Base-by-base conservation (phyloP, 2,329 filamentous ascomycete genomes). In the Kalaharituber pfeilii region DNA sequence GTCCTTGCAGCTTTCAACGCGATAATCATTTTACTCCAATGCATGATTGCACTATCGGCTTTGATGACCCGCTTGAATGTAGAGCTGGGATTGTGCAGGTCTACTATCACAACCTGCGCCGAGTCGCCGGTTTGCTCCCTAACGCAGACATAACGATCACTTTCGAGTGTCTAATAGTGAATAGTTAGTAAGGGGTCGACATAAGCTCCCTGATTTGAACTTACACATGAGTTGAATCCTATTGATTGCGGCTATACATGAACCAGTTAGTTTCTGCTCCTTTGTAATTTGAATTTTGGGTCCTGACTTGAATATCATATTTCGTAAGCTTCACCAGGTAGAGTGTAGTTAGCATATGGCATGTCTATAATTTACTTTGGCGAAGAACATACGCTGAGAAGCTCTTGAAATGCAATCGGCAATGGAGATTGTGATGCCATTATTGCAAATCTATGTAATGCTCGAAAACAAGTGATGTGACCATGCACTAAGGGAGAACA, bases 41-140 rank as follows among this genome's bases (percentile, higher is more conserved):
- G 91, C 91, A 98, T 96, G 69, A 98, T 94, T 65, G 93, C 91
- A 79, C 88, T 96, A 73, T 98, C 91, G 66, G 91, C 91, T 75
- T 94, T 96, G 75, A 98, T 98, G 50, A 89, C 86, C 68, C 89
- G 80, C 66, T 85, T 83, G 64, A 86, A 91, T 69, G 95, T 81
- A 74, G 91, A 89, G 79, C 94, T 95, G 73, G 81, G 81, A 72
- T 95, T 93, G 72, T 96, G 95, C 67, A 98, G 82, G 71, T 98
- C 86, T 72, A 98, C 75, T 69, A 98, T 98, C 71, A 98, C 84
- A 62, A 98, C 89, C 65, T 85, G 82, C 61, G 86, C 78, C 62
- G 81, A 79, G 70, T 88, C 83, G 36, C 58, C 59, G 27, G 56
- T 59, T 74, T 94, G 89, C 73, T 96, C 89, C 70, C 91, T 84